phyloP scores from a whole-genome alignment of 805 yeast species.

The Tetrapisispora fleetii region DNA sequence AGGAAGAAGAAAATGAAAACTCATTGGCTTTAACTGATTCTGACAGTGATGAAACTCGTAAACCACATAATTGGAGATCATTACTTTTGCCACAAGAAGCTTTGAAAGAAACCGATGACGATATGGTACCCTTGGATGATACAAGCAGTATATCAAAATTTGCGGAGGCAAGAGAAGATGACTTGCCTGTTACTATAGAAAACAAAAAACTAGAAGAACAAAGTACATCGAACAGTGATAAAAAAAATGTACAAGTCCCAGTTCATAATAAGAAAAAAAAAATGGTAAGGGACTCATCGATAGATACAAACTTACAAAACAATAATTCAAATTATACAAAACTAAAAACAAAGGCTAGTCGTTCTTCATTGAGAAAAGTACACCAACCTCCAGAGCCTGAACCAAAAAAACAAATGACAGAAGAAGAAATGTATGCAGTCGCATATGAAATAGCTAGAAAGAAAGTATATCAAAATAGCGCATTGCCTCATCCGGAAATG shows the following conservation, averaged over 20 bases:
- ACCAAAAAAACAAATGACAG: constrained; percentile 8
- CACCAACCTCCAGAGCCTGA: not conserved
- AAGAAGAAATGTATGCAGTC: constrained; percentile 42
- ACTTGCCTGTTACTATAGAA: no score
- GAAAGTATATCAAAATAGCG: constrained; percentile 42
- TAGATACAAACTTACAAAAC: not conserved
- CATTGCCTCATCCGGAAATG: constrained; percentile 5
- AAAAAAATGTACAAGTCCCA: not conserved
- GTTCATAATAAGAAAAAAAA: constrained; percentile 1
- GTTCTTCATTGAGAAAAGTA: not conserved
- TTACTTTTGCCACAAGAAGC: not conserved
- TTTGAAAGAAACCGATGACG: constrained; percentile 1
- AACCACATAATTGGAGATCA: not conserved
- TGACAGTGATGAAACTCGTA: not conserved
- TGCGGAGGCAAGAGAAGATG: constrained; percentile 15
- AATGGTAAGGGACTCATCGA: not conserved
- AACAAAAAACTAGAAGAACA: not conserved
- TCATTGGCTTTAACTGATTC: not conserved
- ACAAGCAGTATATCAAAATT: constrained; percentile 20
- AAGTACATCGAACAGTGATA: not conserved
- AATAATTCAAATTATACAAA: not conserved
- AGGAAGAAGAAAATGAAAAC: constrained; percentile 1
- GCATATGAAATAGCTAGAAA: constrained; percentile 49
- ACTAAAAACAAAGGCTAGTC: not conserved
- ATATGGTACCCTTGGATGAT: constrained; percentile 14